Conservation (phyloP, 2,329 filamentous ascomycete genomes). For the Trichothecium roseum region DNA sequence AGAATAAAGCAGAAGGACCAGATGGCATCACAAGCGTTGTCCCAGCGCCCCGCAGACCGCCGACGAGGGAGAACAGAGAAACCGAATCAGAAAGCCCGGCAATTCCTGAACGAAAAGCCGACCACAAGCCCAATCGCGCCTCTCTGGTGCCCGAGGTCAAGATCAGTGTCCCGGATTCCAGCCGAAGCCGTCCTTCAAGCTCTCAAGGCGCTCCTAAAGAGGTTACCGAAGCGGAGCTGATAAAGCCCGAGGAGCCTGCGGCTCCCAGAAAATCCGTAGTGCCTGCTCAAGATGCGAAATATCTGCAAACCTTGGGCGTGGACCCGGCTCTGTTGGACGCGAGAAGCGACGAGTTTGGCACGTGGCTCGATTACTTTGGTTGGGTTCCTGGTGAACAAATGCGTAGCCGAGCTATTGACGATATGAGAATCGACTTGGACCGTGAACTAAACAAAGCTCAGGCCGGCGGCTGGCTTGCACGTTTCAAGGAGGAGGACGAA, state of each 20-base stretch:
- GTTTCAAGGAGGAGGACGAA: conserved; percentile 78
- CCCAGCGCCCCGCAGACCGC: conserved; percentile 55
- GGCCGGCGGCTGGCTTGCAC: conserved; percentile 83
- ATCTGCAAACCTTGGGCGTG: conserved; percentile 67
- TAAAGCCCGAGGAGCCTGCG: conserved; percentile 25
- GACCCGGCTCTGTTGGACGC: conserved; percentile 68
- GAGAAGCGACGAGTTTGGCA: conserved; percentile 69
- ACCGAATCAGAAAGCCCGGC: conserved; percentile 12
- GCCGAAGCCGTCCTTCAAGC: conserved; percentile 24
- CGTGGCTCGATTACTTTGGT: conserved; percentile 75
- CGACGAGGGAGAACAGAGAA: conserved; percentile 13
- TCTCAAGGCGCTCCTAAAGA: conserved; percentile 21
- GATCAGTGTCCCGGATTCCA: conserved; percentile 38
- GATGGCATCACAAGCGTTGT: conserved; percentile 88
- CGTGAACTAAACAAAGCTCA: conserved; percentile 84
- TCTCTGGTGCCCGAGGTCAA: conserved; percentile 47
- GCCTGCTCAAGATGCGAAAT: conserved; percentile 67
- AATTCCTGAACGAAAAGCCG: conserved; percentile 9
- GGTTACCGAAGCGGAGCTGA: conserved; percentile 4
- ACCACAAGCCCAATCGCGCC: conserved; percentile 19
- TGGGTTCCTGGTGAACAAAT: conserved; percentile 73
- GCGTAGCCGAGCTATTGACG: conserved; percentile 64
- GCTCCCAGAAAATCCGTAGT: conserved; percentile 49
- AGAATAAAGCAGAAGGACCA: conserved; percentile 52
- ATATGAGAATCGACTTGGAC: conserved; percentile 73